These are phyloP conservation scores for Dendrobium catenatum DNA, from an alignment of 106 monocot genomes.

Conservation along the genomic window DNA sequence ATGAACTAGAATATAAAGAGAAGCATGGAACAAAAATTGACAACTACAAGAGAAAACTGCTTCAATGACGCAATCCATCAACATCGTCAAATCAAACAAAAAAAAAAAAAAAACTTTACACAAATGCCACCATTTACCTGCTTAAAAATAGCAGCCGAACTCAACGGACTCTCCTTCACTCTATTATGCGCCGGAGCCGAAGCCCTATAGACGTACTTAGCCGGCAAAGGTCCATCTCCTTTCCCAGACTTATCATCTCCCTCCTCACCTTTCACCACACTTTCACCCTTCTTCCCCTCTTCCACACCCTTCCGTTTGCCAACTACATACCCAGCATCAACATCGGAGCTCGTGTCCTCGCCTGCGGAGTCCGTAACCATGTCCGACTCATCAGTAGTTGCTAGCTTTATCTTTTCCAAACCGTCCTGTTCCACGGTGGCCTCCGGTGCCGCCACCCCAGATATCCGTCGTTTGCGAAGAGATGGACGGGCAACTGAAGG, in stretches of 20 bases:
- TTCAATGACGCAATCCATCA: too few relatives aligned
- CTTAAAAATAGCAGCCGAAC: slow-evolving; percentile 75
- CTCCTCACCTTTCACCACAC: background rate
- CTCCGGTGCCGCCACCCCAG: background rate
- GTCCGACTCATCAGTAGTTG: background rate
- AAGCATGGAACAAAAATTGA: too few relatives aligned
- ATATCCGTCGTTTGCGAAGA: slow-evolving; percentile 12
- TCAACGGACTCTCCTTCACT: slow-evolving; percentile 89
- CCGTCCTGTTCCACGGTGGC: slow-evolving; percentile 6
- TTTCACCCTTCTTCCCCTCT: slow-evolving; percentile 12
- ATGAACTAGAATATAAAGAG: too few relatives aligned
- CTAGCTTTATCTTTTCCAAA: background rate
- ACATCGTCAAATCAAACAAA: too few relatives aligned
- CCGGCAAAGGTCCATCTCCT: slow-evolving; percentile 5
- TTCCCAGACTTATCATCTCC: background rate
- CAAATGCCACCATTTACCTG: slow-evolving; percentile 33
- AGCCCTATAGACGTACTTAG: slow-evolving; percentile 25
- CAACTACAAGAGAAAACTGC: too few relatives aligned
- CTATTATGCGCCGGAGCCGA: slow-evolving; percentile 68
- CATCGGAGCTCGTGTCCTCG: slow-evolving; percentile 26
- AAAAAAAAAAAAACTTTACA: too few relatives aligned
- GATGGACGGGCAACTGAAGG: background rate
- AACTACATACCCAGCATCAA: slow-evolving; percentile 1
- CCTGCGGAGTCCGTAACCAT: slow-evolving; percentile 11
- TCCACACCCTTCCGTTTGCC: background rate